Evolutionary conservation across 2,329 filamentous ascomycete genomes (phyloP).

Genomic region (Pezicula carpinea): DNA sequence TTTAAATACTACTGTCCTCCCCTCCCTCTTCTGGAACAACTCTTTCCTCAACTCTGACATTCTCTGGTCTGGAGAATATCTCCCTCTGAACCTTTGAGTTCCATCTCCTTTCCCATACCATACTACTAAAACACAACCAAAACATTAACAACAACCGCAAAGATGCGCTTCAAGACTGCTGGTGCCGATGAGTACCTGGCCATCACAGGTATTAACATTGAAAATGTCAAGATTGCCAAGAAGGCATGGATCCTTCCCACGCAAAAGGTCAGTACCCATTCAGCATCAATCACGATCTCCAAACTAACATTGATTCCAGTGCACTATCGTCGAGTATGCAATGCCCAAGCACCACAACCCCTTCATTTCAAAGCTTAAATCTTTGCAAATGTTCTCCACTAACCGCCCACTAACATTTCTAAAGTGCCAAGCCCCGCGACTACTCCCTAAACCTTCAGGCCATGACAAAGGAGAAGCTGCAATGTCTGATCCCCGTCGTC

Average conservation of each 20-base stretch:
- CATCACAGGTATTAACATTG: conserved; percentile 74
- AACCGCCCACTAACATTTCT: background rate
- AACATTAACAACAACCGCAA: conserved; percentile 18
- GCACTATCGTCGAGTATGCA: conserved; percentile 17
- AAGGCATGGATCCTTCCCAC: conserved; percentile 68
- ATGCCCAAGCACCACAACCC: conserved; percentile 18
- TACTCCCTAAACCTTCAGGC: conserved; percentile 79
- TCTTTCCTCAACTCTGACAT: no score
- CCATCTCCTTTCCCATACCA: no score
- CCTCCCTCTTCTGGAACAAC: no score
- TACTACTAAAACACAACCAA: no score
- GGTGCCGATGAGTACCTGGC: conserved; percentile 81
- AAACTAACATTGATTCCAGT: conserved; percentile 13
- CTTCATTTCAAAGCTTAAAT: no score
- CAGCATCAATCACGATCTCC: background rate
- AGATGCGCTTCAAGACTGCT: conserved; percentile 62
- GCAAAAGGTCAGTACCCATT: conserved; percentile 46
- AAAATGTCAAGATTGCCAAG: conserved; percentile 73
- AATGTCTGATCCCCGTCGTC: conserved; percentile 76
- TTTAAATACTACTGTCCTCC: no score
- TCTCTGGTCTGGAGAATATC: no score
- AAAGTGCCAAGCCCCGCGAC: conserved; percentile 72
- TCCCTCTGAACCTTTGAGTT: no score
- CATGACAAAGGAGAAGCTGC: conserved; percentile 86
- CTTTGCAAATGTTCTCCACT: conserved; percentile 29